A percentile compares a stretch with the other conserved stretches of the same genome.
Evolutionary conservation across 208 protist genomes (phyloP).

Genomic region (Leptomonas seymouri): DNA sequence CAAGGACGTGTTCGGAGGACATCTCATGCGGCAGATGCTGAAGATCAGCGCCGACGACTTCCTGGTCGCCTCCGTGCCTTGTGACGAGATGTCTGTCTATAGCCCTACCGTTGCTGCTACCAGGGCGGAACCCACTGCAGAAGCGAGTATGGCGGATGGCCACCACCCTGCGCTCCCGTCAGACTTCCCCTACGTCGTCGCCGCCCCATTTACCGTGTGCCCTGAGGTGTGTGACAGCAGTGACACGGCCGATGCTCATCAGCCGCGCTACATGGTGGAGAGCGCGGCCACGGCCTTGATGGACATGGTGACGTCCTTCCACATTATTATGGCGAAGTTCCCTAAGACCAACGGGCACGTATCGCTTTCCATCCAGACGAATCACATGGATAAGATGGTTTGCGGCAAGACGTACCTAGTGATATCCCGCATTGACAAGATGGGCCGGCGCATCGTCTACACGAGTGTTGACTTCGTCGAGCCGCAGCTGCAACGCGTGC

Average conservation of each 20-base stretch:
- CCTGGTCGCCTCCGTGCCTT: not conserved
- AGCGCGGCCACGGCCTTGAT: conserved; percentile 21
- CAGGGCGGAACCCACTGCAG: not conserved
- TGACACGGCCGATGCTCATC: not conserved
- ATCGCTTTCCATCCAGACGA: conserved; percentile 51
- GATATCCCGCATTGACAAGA: conserved; percentile 48
- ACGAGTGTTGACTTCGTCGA: conserved; percentile 50
- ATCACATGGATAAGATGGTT: conserved; percentile 26
- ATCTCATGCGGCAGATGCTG: conserved; percentile 28
- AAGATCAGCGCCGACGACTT: conserved; percentile 35
- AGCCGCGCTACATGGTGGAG: conserved; percentile 11
- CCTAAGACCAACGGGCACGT: conserved; percentile 39
- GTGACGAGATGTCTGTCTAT: conserved; percentile 23
- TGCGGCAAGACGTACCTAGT: conserved; percentile 33
- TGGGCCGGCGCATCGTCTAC: conserved; percentile 54
- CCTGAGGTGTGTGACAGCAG: conserved; percentile 21
- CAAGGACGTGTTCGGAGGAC: conserved; percentile 37
- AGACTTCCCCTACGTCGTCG: conserved; percentile 27
- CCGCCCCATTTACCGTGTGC: conserved; percentile 32
- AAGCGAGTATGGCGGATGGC: not conserved
- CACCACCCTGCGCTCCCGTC: not conserved
- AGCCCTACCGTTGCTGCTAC: conserved; percentile 17
- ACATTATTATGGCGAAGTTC: conserved; percentile 46
- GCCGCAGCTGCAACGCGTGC: conserved; percentile 15
- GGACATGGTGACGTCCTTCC: conserved; percentile 61